phyloP scores from a whole-genome alignment of 2,329 filamentous ascomycete genomes.

The Penicillium concentricum region DNA sequence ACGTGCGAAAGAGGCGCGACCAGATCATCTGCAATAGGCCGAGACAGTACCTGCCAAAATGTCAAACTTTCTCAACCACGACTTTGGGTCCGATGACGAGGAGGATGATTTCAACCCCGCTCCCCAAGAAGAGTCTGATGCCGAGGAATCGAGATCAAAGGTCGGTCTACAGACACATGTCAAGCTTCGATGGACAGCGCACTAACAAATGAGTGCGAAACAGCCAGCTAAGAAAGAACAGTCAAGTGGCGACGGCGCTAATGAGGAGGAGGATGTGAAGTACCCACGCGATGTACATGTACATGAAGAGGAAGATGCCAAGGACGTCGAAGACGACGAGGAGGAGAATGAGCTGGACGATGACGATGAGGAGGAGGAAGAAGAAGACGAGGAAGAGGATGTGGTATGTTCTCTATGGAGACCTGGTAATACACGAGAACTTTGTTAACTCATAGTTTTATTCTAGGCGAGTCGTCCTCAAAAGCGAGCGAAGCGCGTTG shows the following conservation, averaged over 20 bases:
- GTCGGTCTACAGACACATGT: constrained; percentile 20
- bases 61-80: constrained; percentile 50
- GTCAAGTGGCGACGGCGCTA: constrained; percentile 45
- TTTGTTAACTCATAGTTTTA: constrained; percentile 14
- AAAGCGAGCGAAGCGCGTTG: constrained; percentile 73
- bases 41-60: constrained; percentile 28
- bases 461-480: constrained; percentile 62
- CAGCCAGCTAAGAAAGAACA: constrained; percentile 25
- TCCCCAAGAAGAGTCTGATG: constrained; percentile 71
- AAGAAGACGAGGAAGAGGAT: constrained; percentile 56
- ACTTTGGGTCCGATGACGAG: constrained; percentile 63
- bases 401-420: constrained; percentile 38
- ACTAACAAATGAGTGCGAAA: constrained; percentile 22
- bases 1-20: neutral
- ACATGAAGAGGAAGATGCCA: constrained; percentile 41
- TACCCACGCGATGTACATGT: constrained; percentile 36
- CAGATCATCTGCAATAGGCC: neutral
- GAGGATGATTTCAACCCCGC: constrained; percentile 88
- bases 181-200: constrained; percentile 14
- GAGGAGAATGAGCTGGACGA: constrained; percentile 62
- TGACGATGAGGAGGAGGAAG: constrained; percentile 43
- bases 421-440: neutral
- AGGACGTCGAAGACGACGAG: constrained; percentile 51
- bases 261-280: constrained; percentile 43
- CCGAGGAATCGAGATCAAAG: constrained; percentile 50